Evolutionary conservation across 2,329 filamentous ascomycete species (phyloP).

Genomic region (Cryoendolithus antarcticus): DNA sequence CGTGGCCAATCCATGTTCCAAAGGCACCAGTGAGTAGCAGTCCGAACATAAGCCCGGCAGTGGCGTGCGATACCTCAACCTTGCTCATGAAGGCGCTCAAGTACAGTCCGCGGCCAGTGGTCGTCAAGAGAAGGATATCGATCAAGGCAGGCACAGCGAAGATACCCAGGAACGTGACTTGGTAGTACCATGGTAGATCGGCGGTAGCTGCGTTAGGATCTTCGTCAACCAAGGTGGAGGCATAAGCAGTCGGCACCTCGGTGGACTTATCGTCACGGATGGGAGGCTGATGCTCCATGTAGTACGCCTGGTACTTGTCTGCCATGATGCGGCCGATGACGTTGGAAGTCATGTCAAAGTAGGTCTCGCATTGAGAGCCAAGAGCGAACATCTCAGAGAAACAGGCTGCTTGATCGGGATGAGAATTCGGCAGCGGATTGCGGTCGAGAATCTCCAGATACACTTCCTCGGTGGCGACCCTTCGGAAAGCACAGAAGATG

Average conservation of each 20-base stretch:
- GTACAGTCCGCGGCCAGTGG: conserved; percentile 48
- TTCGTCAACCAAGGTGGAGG: conserved; percentile 7
- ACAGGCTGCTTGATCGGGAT: conserved; percentile 50
- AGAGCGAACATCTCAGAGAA: conserved; percentile 53
- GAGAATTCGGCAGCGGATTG: conserved; percentile 48
- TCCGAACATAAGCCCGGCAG: conserved; percentile 46
- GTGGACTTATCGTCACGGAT: conserved; percentile 9
- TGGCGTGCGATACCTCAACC: conserved; percentile 37
- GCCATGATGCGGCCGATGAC: conserved; percentile 10
- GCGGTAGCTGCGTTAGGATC: conserved; percentile 2
- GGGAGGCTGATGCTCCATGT: conserved; percentile 10
- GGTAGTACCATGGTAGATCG: conserved; percentile 29
- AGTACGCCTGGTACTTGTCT: conserved; percentile 10
- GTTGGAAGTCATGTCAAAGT: conserved; percentile 41
- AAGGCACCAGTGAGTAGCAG: conserved; percentile 45
- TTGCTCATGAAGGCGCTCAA: conserved; percentile 45
- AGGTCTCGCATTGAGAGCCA: conserved; percentile 50
- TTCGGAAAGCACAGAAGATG: conserved; percentile 45
- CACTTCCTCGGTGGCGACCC: conserved; percentile 47
- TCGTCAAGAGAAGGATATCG: conserved; percentile 47
- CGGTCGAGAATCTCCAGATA: conserved; percentile 51
- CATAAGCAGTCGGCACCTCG: conserved; percentile 12
- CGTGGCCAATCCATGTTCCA: conserved; percentile 51
- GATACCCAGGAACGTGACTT: conserved; percentile 47
- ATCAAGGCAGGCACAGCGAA: conserved; percentile 52